A percentile compares a stretch with the other conserved stretches of the same genome.
Evolutionary conservation across 2,329 filamentous ascomycete species (phyloP).

Genomic region (Keithomyces neogunnii): DNA sequence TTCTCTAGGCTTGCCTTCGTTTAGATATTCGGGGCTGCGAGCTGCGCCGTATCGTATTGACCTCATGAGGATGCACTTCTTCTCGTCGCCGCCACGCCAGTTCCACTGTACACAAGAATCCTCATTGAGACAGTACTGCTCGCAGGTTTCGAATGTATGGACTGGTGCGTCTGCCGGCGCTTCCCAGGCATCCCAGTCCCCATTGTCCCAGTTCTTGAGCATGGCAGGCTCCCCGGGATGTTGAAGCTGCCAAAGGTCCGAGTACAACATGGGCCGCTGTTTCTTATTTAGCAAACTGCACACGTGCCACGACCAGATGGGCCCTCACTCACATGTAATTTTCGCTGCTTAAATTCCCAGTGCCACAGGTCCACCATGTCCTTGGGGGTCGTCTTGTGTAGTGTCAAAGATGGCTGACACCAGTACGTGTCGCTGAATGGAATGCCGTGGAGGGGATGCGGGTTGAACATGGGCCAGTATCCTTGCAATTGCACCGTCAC

Average conservation of each 20-base stretch:
- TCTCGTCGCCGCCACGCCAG: conserved; percentile 23
- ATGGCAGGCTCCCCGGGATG: conserved; percentile 19
- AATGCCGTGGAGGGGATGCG: conserved; percentile 43
- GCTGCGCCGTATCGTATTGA: conserved; percentile 19
- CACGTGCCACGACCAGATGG: not conserved
- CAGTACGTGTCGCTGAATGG: conserved; percentile 41
- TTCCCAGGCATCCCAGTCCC: conserved; percentile 21
- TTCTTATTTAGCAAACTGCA: conserved; percentile 9
- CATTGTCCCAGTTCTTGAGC: conserved; percentile 22
- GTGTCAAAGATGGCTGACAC: conserved; percentile 48
- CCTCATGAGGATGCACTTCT: conserved; percentile 18
- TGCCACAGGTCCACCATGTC: conserved; percentile 44
- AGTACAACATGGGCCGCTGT: conserved; percentile 27
- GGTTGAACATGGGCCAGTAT: conserved; percentile 46
- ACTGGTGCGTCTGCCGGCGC: conserved; percentile 16
- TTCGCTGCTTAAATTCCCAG: conserved; percentile 44
- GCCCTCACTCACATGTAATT: conserved; percentile 21
- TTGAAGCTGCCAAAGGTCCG: conserved; percentile 28
- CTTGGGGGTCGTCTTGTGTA: conserved; percentile 46
- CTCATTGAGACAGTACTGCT: conserved; percentile 17
- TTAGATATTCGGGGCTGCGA: conserved; percentile 13
- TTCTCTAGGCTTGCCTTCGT: conserved; percentile 15
- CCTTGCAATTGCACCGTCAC: conserved; percentile 33
- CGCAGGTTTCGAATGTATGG: conserved; percentile 18
- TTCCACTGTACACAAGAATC: conserved; percentile 20